Evolutionary conservation across 192 early-diverging fungal species (phyloP).

Genomic region (Gonapodya sp.): DNA sequence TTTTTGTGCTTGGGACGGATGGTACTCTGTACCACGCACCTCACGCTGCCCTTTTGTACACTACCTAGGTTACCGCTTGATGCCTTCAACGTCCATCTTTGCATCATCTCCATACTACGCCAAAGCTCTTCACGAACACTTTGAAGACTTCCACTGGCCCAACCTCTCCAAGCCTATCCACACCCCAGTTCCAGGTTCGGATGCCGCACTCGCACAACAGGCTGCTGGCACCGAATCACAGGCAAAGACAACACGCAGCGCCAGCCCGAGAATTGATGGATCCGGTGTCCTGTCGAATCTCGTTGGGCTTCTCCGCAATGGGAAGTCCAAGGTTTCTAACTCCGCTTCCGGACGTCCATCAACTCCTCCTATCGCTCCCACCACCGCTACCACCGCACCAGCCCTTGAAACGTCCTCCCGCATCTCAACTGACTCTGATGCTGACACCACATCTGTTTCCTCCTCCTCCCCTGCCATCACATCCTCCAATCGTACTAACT

Average conservation of each 20-base stretch:
- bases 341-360: neutral
- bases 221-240: neutral
- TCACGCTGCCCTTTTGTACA: no score
- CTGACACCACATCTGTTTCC: neutral
- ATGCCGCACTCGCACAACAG: no score
- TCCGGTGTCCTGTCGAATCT: neutral
- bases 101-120: neutral
- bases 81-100: neutral
- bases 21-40: no score
- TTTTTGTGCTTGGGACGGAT: no score
- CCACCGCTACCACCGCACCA: neutral
- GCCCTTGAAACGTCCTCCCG: neutral
- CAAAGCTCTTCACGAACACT: neutral
- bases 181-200: neutral
- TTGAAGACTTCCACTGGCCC: conserved; percentile 1
- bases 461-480: neutral
- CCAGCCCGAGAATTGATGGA: neutral
- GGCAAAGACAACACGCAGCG: neutral
- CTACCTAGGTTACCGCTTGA: neutral
- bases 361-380: neutral
- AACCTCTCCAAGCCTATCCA: neutral
- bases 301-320: neutral
- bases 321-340: neutral
- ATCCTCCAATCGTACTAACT: neutral
- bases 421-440: neutral